A percentile compares a stretch with the other conserved stretches of the same genome.
Evolutionary conservation across 2,329 filamentous ascomycete species (phyloP).

Genomic region (Sclerotinia minor): DNA sequence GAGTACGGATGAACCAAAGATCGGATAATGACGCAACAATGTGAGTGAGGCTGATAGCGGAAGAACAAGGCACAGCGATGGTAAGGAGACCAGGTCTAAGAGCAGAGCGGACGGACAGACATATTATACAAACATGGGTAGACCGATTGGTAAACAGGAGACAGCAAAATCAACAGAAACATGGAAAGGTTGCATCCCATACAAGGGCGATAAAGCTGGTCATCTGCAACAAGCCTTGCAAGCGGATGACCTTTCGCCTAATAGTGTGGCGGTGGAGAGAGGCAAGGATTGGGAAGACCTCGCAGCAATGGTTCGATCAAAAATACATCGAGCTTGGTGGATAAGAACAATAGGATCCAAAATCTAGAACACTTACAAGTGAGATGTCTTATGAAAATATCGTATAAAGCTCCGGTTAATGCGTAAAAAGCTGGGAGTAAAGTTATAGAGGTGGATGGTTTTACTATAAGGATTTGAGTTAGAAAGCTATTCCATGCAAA

Average conservation of each 20-base stretch:
- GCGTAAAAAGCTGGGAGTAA: not conserved
- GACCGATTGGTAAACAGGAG: constrained; percentile 36
- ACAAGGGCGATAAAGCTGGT: constrained; percentile 35
- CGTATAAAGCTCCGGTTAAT: not conserved
- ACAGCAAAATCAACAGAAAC: constrained; percentile 32
- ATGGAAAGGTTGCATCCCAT: constrained; percentile 32
- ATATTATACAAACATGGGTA: constrained; percentile 41
- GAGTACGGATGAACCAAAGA: constrained; percentile 14
- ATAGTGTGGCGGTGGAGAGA: constrained; percentile 28
- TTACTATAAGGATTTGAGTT: constrained; percentile 31
- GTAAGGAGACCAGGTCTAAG: constrained; percentile 35
- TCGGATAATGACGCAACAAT: constrained; percentile 19
- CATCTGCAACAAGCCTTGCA: constrained; percentile 37
- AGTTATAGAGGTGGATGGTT: constrained; percentile 6
- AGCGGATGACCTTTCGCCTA: constrained; percentile 38
- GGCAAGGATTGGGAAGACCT: constrained; percentile 33
- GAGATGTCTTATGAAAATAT: constrained; percentile 16
- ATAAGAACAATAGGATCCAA: constrained; percentile 27
- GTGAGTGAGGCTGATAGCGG: constrained; percentile 18
- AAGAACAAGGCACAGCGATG: constrained; percentile 27
- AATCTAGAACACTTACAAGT: constrained; percentile 33
- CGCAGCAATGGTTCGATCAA: constrained; percentile 23
- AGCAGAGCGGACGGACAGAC: constrained; percentile 36
- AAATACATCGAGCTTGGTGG: constrained; percentile 26
- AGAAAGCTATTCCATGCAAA: constrained; percentile 19